These are phyloP conservation scores for Pestalotiopsis sp. DNA, from an alignment of 2,329 filamentous ascomycete species.

Conservation along the genomic window DNA sequence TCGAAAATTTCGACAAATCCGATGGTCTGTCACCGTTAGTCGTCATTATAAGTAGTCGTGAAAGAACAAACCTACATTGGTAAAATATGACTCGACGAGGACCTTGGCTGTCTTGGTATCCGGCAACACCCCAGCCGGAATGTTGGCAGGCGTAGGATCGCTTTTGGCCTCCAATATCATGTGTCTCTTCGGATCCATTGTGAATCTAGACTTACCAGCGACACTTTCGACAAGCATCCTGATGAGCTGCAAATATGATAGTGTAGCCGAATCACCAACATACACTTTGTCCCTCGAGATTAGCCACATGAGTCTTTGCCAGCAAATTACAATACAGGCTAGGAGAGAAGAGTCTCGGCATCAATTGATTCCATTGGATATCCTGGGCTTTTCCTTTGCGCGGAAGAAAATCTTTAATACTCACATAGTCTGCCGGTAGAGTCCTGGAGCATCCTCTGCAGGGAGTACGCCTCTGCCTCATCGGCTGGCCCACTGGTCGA, in stretches of 20 bases:
- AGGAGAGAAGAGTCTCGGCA: background rate
- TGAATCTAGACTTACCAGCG: slow-evolving; percentile 57
- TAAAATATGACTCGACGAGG: slow-evolving; percentile 60
- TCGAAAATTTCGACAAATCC: slow-evolving; percentile 63
- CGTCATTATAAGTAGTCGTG: background rate
- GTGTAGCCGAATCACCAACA: slow-evolving; percentile 61
- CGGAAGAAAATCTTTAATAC: slow-evolving; percentile 19
- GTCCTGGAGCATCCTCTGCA: slow-evolving; percentile 60
- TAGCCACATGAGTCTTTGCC: background rate
- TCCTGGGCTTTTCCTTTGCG: background rate
- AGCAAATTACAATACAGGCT: background rate
- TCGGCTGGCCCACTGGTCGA: slow-evolving; percentile 49
- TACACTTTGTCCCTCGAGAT: slow-evolving; percentile 44
- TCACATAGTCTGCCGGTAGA: slow-evolving; percentile 55
- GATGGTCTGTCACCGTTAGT: slow-evolving; percentile 46
- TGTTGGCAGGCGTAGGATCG: slow-evolving; percentile 43
- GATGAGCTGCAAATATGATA: slow-evolving; percentile 61
- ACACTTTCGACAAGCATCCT: slow-evolving; percentile 59
- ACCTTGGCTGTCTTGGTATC: slow-evolving; percentile 53
- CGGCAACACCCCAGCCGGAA: slow-evolving; percentile 54
- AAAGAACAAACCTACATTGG: slow-evolving; percentile 45
- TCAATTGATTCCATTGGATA: background rate
- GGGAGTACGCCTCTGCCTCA: slow-evolving; percentile 54
- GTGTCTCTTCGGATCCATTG: slow-evolving; percentile 55
- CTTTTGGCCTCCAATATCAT: slow-evolving; percentile 57